phyloP scores from a whole-genome alignment of 192 early-diverging fungal genomes.

The Gryganskiella cystojenkinii region DNA sequence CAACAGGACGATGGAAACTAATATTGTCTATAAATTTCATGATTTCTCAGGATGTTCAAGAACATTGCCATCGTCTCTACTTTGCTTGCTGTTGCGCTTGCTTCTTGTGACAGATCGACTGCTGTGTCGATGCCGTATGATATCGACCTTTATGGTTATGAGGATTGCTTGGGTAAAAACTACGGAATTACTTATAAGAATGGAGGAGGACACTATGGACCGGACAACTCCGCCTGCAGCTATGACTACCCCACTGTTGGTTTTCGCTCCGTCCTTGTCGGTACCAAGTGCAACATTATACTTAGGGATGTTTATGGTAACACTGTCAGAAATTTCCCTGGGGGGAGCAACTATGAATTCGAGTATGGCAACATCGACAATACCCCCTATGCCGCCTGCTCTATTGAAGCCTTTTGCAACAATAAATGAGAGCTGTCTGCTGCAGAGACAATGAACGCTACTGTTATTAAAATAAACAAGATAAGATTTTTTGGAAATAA shows the following conservation, averaged over 20 bases:
- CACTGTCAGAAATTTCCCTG: background rate
- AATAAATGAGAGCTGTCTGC: too few species aligned
- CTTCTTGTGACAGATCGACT: background rate
- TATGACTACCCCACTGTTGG: conserved; percentile 1
- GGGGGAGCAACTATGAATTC: background rate
- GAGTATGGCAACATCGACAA: background rate
- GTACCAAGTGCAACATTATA: background rate
- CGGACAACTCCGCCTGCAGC: background rate
- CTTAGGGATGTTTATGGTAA: background rate
- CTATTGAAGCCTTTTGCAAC: background rate
- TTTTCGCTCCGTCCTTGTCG: background rate
- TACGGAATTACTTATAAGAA: background rate
- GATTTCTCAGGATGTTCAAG: background rate
- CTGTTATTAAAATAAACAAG: too few species aligned
- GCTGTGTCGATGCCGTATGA: conserved; percentile 4
- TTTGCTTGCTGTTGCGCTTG: background rate
- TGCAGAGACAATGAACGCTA: too few species aligned
- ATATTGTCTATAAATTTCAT: background rate
- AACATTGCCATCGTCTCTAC: conserved; percentile 1
- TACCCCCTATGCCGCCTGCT: background rate
- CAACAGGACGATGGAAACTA: background rate
- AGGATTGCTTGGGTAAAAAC: background rate
- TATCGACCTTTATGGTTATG: background rate
- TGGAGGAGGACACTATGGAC: background rate
- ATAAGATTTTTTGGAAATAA: too few species aligned